Evolutionary conservation across 192 early-diverging fungal species (phyloP).

Genomic region (Coemansia reversa): DNA sequence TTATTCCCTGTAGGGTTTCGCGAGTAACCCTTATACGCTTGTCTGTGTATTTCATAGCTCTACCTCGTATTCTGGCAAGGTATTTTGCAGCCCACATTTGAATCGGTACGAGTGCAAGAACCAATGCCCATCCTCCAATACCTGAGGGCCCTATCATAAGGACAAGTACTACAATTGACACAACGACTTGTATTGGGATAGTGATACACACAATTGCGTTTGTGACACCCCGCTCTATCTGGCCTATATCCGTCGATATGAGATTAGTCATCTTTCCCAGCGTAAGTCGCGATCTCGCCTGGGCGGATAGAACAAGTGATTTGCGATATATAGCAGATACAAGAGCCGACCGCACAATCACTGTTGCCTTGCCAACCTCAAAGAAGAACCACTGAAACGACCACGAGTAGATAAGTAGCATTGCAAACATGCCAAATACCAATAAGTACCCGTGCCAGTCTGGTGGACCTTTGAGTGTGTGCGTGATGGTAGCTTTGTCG

Average conservation of each 20-base stretch:
- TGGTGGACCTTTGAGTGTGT: slow-evolving; percentile 17
- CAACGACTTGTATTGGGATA: slow-evolving; percentile 43
- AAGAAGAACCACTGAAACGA: slow-evolving; percentile 55
- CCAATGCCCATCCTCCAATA: slow-evolving; percentile 33
- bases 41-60: slow-evolving; percentile 38
- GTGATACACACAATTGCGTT: slow-evolving; percentile 42
- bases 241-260: slow-evolving; percentile 45
- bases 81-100: slow-evolving; percentile 49
- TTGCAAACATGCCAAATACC: slow-evolving; percentile 44
- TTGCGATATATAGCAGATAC: slow-evolving; percentile 62
- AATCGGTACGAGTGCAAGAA: slow-evolving; percentile 43
- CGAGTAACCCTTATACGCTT: slow-evolving; percentile 47
- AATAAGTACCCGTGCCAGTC: slow-evolving; percentile 53
- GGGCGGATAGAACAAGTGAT: slow-evolving; percentile 55
- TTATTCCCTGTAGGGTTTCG: slow-evolving; percentile 62
- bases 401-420: slow-evolving; percentile 47
- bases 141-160: slow-evolving; percentile 44
- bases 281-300: slow-evolving; percentile 42
- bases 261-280: slow-evolving; percentile 39
- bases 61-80: slow-evolving; percentile 26
- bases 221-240: slow-evolving; percentile 48
- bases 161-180: slow-evolving; percentile 30
- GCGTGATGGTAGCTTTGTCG: background rate
- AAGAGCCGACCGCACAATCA: slow-evolving; percentile 50
- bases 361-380: slow-evolving; percentile 41